Evolutionary conservation across 768 basidiomycete species (phyloP).

Genomic region (Psilocybe sp.): DNA sequence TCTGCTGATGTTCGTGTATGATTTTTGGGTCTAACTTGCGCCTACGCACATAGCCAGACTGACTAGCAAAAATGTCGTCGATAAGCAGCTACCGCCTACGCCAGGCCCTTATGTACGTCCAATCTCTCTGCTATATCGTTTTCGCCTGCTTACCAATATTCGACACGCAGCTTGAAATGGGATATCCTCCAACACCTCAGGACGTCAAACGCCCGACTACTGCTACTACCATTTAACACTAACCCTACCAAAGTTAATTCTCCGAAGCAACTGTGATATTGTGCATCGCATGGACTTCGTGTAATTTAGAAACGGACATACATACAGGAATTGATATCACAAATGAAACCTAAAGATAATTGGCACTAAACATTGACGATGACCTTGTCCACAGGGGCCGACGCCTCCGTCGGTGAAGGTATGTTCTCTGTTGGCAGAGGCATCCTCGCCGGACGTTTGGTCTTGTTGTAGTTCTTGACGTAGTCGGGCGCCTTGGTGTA

Average conservation of each 20-base stretch:
- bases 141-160: background rate
- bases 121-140: background rate
- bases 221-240: no score
- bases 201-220: no score
- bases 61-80: background rate
- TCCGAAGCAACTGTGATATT: background rate
- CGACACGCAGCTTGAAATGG: background rate
- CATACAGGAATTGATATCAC: background rate
- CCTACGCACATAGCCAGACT: background rate
- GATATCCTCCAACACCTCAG: no score
- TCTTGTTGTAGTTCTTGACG: constrained; percentile 30
- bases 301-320: background rate
- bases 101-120: background rate
- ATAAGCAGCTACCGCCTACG: constrained; percentile 17
- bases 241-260: background rate
- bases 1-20: background rate
- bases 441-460: constrained; percentile 2
- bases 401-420: background rate
- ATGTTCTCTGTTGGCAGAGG: background rate
- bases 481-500: constrained; percentile 34
- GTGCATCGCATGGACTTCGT: background rate
- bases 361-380: background rate
- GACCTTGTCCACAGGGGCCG: background rate
- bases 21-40: background rate
- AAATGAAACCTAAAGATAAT: background rate